Conservation (phyloP, 257 asterid genomes). For the Solanum clarkiae region DNA sequence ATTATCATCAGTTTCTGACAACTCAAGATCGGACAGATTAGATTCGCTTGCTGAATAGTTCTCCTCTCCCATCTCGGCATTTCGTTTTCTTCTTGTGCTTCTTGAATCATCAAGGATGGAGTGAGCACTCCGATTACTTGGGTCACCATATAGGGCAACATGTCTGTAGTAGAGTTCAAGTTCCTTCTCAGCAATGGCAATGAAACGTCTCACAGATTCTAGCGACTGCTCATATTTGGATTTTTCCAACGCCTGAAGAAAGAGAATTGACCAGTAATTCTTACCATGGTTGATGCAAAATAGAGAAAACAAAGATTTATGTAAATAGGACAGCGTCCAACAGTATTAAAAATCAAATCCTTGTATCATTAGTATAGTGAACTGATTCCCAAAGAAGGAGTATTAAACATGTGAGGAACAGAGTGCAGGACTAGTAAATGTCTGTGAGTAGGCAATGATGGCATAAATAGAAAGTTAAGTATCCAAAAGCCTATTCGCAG, state of each 20-base stretch:
- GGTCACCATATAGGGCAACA: slow-evolving; percentile 73
- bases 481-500: not conserved
- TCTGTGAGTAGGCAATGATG: not conserved
- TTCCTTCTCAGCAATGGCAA: slow-evolving; percentile 82
- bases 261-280: not conserved
- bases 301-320: not conserved
- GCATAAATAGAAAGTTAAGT: not conserved
- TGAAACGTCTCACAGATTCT: slow-evolving; percentile 74
- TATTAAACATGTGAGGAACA: not conserved
- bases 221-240: slow-evolving; percentile 87
- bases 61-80: not conserved
- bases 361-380: not conserved
- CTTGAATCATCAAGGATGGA: slow-evolving; percentile 31
- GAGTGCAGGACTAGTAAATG: not conserved
- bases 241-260: slow-evolving; percentile 71
- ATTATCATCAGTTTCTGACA: slow-evolving; percentile 21
- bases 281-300: not conserved
- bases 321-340: not conserved
- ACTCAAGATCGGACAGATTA: slow-evolving; percentile 16
- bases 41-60: not conserved
- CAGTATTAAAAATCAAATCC: not conserved
- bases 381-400: not conserved
- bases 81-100: not conserved
- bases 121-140: slow-evolving; percentile 50
- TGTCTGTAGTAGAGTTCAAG: slow-evolving; percentile 82